Base-by-base conservation (phyloP, 352 stramenopile genomes). In the Blastocystis sp. region DNA sequence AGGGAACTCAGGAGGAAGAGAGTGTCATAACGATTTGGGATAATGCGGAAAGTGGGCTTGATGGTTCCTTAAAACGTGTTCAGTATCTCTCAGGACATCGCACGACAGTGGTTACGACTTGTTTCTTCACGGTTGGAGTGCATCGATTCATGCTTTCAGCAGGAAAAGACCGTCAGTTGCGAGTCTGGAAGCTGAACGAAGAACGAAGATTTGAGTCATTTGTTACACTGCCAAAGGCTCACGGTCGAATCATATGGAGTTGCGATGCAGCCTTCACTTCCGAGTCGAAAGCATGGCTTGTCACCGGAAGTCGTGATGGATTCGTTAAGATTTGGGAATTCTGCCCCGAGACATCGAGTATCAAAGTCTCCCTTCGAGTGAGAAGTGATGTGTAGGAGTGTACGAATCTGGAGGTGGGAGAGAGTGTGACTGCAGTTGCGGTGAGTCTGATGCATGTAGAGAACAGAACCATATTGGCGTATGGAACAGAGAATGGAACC, bases 71-170 rank as follows among this genome's bases (percentile, higher is more conserved):
- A 37, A 18, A 45, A 15, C 34, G 59, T 9, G 20, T 39, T 29
- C 73, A 84, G 15, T 66, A 66, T 23, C 73, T 84, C 11, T 34
- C 73, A 6, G 73, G 73, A 18, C 73, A 64, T 47, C 45, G 73
- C 34, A 66, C 43, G 7, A 84, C 73, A 7, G 73, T 84, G 20
- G 55, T 61, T 13, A n/a, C 23, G 5, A 50, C 43, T 5, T 54
- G n/a, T 0, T 23, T 45, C 43, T 53, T 47, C 20, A 34, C 53
- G 1, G 13, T 53, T 13, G 50, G 50, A 2, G 26, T 7, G 7
- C 26, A 41, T n/a, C 45, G 53, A 20, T 53, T 53, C 20, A 29
- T 84, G 15, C 73, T 84, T 13, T 84, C 73, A 2, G 73, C 41
- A 15, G 73, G 73, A 6, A 84, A 84, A 34, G 73, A 84, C 47